Base-by-base conservation (phyloP, 106 monocot species). In the Iris macrosiphon region DNA sequence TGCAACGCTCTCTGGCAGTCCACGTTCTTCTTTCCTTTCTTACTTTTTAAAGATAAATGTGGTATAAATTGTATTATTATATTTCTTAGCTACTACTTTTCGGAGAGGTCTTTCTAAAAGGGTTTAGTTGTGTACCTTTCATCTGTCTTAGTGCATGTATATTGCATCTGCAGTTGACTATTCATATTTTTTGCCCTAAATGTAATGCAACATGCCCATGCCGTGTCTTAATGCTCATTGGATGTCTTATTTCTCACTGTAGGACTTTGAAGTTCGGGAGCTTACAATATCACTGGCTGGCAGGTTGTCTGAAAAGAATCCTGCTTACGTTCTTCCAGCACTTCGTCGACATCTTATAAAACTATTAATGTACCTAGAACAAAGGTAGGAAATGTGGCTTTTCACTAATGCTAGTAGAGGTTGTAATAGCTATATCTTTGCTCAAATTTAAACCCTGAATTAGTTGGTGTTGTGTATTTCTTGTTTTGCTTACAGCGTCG, bases 291-390 rank as follows among this genome's bases (percentile, higher is more conserved):
- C 74, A 35, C 55, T 90, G 64, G 72, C 86, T 17, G 95, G 95
- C 24, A 83, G 95, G 57, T 80, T 96, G 63, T 96, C 95, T 61
- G 95, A 86, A 80, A 96, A 72, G 60, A 96, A 96, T 63, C 95
- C 95, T 62, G 95, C 95, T 20, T 90, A 90, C 86, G 95, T 96
- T 52, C 83, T 86, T 51, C 95, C 95, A 49, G 89, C 90, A 49
- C 86, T 96, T 76, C 89, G 95, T 17, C 82, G 90, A 17, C 86
- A 86, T 72, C 82, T 96, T n/a, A 96, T 96, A 53, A 89, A 96
- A 41, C 57, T 96, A 22, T 57, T 96, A 47, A 86, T 83, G 23
- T 78, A 86, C 63, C 75, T 96, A 46, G 82, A 83, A 15, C 73
- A 86, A 75, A 96, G 95, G 95, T 90, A 31, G 26, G 47, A 49